Percentiles rank a stretch among this genome's conserved stretches.
These are phyloP conservation scores for Magnolia sinica DNA, from an alignment of 164 flowering plant genomes.

Conservation along the genomic window DNA sequence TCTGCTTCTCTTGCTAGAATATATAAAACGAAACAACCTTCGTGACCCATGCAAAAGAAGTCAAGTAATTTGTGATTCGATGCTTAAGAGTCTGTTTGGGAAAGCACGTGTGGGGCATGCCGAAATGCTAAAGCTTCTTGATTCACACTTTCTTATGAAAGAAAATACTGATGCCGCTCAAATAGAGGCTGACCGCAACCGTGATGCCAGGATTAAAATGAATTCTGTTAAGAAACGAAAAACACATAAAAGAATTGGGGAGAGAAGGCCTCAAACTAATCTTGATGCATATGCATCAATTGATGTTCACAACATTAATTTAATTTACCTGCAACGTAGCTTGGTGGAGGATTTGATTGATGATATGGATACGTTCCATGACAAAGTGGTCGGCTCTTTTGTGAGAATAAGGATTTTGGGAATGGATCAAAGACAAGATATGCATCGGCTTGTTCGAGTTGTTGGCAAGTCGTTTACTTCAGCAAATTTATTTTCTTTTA, in stretches of 20 bases:
- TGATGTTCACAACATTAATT: constrained; percentile 77
- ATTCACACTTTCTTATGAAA: constrained; percentile 70
- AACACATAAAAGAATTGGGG: constrained; percentile 52
- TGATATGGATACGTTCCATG: constrained; percentile 60
- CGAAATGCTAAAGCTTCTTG: constrained; percentile 95
- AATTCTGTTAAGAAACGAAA: constrained; percentile 60
- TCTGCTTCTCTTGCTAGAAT: constrained; percentile 72
- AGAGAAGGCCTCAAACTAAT: constrained; percentile 54
- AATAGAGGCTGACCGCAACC: constrained; percentile 48
- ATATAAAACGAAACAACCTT: constrained; percentile 78
- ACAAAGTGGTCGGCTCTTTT: constrained; percentile 78
- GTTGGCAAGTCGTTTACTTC: constrained; percentile 45
- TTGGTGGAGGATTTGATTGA: constrained; percentile 76
- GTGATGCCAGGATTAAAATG: constrained; percentile 34
- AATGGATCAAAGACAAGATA: constrained; percentile 73
- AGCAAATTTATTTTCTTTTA: neutral
- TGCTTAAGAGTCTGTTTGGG: constrained; percentile 73
- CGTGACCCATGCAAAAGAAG: constrained; percentile 83
- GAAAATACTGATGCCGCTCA: constrained; percentile 58
- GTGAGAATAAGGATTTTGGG: constrained; percentile 87
- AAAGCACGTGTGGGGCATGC: constrained; percentile 86
- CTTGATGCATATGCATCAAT: constrained; percentile 91
- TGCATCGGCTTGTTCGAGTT: constrained; percentile 93
- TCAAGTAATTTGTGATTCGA: constrained; percentile 81
- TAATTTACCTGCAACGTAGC: constrained; percentile 74